Evolutionary conservation across 2,329 filamentous ascomycete genomes (phyloP).

Genomic region (Alternaria triticina): DNA sequence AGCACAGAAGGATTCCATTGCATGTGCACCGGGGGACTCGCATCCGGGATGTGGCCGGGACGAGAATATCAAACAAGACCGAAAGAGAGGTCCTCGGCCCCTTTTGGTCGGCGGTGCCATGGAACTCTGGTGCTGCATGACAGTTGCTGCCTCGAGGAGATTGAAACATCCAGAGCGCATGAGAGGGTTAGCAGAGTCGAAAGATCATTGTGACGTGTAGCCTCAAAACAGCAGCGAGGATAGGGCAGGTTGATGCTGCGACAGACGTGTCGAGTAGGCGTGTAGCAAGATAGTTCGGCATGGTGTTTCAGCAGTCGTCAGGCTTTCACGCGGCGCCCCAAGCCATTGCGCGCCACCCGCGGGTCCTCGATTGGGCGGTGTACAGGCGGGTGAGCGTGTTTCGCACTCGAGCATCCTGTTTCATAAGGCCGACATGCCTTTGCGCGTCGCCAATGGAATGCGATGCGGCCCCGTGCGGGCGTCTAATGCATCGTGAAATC

Average conservation of each 20-base stretch:
- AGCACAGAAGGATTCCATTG: conserved; percentile 18
- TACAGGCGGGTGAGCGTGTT: conserved; percentile 25
- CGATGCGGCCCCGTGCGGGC: background rate
- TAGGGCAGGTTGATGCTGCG: conserved; percentile 14
- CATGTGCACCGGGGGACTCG: background rate
- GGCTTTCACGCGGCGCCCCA: background rate
- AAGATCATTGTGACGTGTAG: background rate
- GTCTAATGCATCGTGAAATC: conserved; percentile 17
- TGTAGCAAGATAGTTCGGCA: conserved; percentile 16
- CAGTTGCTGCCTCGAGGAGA: background rate
- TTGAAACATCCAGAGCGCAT: background rate
- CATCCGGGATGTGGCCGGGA: background rate
- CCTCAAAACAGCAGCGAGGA: conserved; percentile 6
- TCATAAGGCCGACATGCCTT: conserved; percentile 6
- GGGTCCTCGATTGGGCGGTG: conserved; percentile 13
- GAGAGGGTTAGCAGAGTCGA: background rate
- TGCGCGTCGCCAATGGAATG: conserved; percentile 23
- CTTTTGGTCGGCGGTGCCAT: background rate
- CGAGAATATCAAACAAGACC: conserved; percentile 1
- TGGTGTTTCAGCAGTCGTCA: conserved; percentile 22
- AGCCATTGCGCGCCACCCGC: conserved; percentile 1
- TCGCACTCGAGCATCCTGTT: conserved; percentile 18
- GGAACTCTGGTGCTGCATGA: conserved; percentile 2
- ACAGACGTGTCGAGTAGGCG: conserved; percentile 12
- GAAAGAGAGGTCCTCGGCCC: background rate